A percentile compares a stretch with the other conserved stretches of the same genome.
Conservation (phyloP, 805 yeast species). For the Candida tammaniensis region DNA sequence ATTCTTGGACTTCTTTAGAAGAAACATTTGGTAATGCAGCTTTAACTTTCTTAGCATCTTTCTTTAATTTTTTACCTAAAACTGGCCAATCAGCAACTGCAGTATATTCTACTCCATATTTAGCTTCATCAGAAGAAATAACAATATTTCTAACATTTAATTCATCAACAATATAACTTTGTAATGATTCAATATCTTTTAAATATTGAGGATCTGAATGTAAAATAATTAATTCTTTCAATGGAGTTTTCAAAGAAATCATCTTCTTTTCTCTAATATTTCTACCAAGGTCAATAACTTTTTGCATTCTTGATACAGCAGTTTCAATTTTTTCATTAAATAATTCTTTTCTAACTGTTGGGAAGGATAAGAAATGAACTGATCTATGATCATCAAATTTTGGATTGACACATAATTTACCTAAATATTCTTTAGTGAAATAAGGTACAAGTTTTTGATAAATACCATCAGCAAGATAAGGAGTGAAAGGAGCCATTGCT, state of each 20-base stretch:
- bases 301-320: conserved; percentile 94
- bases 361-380: conserved; percentile 92
- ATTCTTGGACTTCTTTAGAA: conserved; percentile 78
- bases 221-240: conserved; percentile 80
- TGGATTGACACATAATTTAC: conserved; percentile 36
- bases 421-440: conserved; percentile 59
- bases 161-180: conserved; percentile 82
- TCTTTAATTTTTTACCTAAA: conserved; percentile 93
- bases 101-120: conserved; percentile 86
- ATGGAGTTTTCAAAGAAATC: conserved; percentile 92
- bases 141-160: conserved; percentile 85
- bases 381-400: conserved; percentile 64
- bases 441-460: conserved; percentile 69
- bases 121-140: conserved; percentile 85
- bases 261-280: conserved; percentile 94
- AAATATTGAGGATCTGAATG: conserved; percentile 76
- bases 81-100: conserved; percentile 99
- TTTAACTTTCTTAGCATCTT: conserved; percentile 90
- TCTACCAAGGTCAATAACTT: conserved; percentile 94
- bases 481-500: conserved; percentile 99
- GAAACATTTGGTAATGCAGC: conserved; percentile 83
- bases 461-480: conserved; percentile 88
- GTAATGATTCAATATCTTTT: conserved; percentile 72
- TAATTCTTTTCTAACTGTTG: conserved; percentile 74
- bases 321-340: conserved; percentile 80